These are phyloP conservation scores for Caloboletus inedulis DNA, from an alignment of 1,284 basidiomycete species.

Conservation along the genomic window DNA sequence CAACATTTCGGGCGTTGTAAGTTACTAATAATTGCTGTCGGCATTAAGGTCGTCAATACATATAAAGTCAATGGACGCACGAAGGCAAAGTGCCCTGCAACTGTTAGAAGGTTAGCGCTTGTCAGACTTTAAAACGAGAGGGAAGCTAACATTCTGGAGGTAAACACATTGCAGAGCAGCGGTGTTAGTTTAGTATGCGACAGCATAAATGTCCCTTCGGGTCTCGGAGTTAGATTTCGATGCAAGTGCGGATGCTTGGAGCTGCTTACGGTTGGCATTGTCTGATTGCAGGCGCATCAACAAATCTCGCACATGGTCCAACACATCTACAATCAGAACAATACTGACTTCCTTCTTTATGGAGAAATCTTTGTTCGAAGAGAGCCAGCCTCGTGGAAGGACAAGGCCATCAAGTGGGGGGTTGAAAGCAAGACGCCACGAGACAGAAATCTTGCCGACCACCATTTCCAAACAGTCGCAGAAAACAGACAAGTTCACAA, in stretches of 20 bases:
- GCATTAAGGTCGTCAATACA: no score
- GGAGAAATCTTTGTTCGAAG: constrained; percentile 27
- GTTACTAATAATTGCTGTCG: constrained; percentile 12
- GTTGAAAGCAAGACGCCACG: constrained; percentile 23
- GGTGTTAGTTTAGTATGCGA: constrained; percentile 23
- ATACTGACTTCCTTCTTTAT: constrained; percentile 19
- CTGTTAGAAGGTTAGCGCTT: constrained; percentile 12
- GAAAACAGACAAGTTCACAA: constrained; percentile 38
- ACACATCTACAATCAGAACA: constrained; percentile 6
- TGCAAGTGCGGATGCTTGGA: neutral
- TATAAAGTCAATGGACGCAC: constrained; percentile 15
- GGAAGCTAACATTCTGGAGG: constrained; percentile 25
- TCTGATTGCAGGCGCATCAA: constrained; percentile 18
- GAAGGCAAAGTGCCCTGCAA: constrained; percentile 26
- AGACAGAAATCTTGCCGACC: constrained; percentile 37
- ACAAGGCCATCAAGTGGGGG: constrained; percentile 40
- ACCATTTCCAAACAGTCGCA: constrained; percentile 48
- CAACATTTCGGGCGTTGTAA: constrained; percentile 11
- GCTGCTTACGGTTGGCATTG: constrained; percentile 10
- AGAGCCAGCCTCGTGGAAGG: constrained; percentile 49
- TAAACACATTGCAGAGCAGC: constrained; percentile 23
- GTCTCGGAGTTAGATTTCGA: neutral
- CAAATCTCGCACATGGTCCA: constrained; percentile 14
- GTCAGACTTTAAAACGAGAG: neutral
- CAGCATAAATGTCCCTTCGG: constrained; percentile 17